phyloP scores from a whole-genome alignment of 192 early-diverging fungal species.

The Haplosporangium gracile region DNA sequence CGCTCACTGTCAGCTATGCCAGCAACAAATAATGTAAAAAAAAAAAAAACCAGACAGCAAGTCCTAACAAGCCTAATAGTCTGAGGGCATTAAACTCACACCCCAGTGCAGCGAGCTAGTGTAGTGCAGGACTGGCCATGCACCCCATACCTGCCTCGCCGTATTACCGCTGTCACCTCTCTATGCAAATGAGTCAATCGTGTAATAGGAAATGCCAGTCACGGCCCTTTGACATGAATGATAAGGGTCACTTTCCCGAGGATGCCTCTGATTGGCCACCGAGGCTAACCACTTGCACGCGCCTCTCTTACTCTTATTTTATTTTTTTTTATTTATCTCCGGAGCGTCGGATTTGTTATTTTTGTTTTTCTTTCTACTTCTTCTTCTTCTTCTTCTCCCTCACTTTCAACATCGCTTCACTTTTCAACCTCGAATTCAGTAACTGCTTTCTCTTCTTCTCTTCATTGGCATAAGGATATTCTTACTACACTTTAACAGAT shows the following conservation, averaged over 20 bases:
- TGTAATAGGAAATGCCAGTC: neutral
- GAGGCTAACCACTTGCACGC: neutral
- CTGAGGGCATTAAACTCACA: too few relatives aligned
- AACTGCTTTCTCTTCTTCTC: neutral
- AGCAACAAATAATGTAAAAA: too few relatives aligned
- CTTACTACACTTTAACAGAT: neutral
- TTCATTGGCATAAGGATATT: neutral
- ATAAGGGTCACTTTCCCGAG: neutral
- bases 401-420: constrained; percentile 6
- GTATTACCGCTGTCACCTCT: neutral
- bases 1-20: too few relatives aligned
- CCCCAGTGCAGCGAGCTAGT: too few relatives aligned
- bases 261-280: neutral
- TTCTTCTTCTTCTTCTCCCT: neutral
- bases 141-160: too few relatives aligned
- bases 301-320: neutral
- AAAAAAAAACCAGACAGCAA: too few relatives aligned
- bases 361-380: neutral
- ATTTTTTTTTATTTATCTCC: constrained; percentile 6
- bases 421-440: neutral
- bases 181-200: constrained; percentile 1
- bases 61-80: too few relatives aligned
- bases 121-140: too few relatives aligned
- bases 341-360: neutral
- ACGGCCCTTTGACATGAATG: neutral